These are phyloP conservation scores for Ophiostoma australiae DNA, from an alignment of 2,329 filamentous ascomycete species.

Conservation along the genomic window DNA sequence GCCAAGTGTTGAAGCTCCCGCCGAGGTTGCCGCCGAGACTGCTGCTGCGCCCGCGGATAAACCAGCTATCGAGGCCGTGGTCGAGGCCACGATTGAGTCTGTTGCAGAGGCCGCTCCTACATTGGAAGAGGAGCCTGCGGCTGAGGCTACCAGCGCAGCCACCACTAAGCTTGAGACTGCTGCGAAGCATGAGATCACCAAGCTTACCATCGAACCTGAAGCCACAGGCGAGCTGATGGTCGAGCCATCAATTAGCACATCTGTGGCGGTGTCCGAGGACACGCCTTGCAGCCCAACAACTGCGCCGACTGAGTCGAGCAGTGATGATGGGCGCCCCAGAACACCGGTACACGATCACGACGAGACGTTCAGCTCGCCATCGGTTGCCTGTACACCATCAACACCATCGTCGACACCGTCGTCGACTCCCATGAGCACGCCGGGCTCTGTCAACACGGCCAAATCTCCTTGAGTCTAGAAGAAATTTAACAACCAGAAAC, in stretches of 20 bases:
- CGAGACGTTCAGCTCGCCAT: slow-evolving; percentile 8
- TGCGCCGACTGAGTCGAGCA: not conserved
- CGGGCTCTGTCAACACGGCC: slow-evolving; percentile 10
- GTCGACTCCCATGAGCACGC: slow-evolving; percentile 18
- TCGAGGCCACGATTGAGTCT: not conserved
- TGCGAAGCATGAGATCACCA: not conserved
- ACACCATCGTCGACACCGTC: not conserved
- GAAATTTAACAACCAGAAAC: not conserved
- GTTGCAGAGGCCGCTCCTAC: not conserved
- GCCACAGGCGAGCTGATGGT: not conserved
- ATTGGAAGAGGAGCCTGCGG: not conserved
- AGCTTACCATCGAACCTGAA: not conserved
- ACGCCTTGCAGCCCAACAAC: not conserved
- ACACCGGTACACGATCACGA: not conserved
- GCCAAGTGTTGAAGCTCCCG: not conserved
- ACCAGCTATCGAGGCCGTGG: not conserved
- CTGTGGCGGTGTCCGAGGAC: not conserved
- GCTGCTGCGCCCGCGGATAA: not conserved
- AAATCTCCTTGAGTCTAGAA: not conserved
- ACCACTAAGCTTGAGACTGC: not conserved
- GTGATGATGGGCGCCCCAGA: not conserved
- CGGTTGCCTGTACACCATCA: slow-evolving; percentile 10
- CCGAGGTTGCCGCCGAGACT: not conserved
- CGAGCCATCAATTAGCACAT: not conserved
- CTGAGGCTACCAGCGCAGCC: not conserved